Evolutionary conservation across 2,329 filamentous ascomycete genomes (phyloP).

Genomic region (Paracorniculantispora psalliotae): DNA sequence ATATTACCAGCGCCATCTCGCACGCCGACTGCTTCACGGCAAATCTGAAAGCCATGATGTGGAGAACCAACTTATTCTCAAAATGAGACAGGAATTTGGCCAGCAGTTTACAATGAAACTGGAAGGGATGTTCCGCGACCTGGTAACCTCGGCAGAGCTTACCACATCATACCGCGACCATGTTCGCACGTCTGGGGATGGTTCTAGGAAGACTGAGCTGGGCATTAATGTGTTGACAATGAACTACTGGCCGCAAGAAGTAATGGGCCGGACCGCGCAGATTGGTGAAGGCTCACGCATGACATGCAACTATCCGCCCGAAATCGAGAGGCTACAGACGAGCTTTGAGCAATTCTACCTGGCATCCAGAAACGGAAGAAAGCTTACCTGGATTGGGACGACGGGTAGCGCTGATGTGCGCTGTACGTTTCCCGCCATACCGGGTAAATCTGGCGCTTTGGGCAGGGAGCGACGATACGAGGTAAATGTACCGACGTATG

Average conservation of each 20-base stretch:
- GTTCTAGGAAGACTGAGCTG: constrained; percentile 60
- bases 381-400: constrained; percentile 73
- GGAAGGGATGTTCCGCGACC: constrained; percentile 97
- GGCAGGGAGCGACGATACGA: constrained; percentile 73
- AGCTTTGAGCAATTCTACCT: constrained; percentile 89
- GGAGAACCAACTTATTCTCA: constrained; percentile 90
- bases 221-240: constrained; percentile 81
- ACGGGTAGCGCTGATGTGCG: constrained; percentile 80
- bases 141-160: constrained; percentile 80
- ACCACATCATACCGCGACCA: constrained; percentile 71
- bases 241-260: constrained; percentile 91
- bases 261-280: constrained; percentile 62
- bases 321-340: constrained; percentile 69
- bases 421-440: constrained; percentile 67
- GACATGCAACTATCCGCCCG: constrained; percentile 66
- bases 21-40: constrained; percentile 77
- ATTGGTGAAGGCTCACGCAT: constrained; percentile 39
- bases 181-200: constrained; percentile 47
- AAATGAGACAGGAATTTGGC: constrained; percentile 95
- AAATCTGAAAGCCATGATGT: constrained; percentile 88
- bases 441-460: constrained; percentile 60
- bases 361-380: constrained; percentile 78
- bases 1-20: constrained; percentile 97
- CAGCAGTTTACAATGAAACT: constrained; percentile 91
- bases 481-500: constrained; percentile 86